phyloP scores from a whole-genome alignment of 805 yeast species.

The Nakazawaea laoshanensis region DNA sequence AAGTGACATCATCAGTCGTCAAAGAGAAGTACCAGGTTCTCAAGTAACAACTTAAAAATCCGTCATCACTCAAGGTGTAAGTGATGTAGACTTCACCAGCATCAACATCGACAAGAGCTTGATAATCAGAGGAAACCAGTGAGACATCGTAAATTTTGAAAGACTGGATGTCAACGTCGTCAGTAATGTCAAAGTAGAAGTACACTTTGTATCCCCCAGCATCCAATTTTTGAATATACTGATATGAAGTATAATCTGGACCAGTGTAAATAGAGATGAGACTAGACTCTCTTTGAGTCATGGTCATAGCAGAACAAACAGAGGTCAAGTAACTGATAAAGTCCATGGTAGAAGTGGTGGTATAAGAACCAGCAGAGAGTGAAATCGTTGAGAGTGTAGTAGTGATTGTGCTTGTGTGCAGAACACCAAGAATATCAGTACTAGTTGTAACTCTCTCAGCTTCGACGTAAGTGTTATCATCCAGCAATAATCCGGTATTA shows the following conservation, averaged over 20 bases:
- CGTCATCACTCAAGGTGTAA: not conserved
- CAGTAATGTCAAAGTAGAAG: conserved; percentile 3
- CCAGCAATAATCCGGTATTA: no score
- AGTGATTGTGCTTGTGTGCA: not conserved
- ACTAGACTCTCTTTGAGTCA: conserved; percentile 1
- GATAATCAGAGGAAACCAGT: not conserved
- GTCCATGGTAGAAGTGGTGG: not conserved
- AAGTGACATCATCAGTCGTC: not conserved
- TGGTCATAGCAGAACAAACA: conserved; percentile 1
- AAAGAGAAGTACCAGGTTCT: conserved; percentile 3
- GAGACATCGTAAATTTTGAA: conserved; percentile 4
- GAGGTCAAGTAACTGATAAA: not conserved
- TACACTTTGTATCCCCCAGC: conserved; percentile 1
- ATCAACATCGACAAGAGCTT: conserved; percentile 1
- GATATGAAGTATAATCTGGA: conserved; percentile 1
- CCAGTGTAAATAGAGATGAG: conserved; percentile 3
- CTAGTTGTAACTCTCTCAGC: not conserved
- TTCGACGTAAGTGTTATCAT: not conserved
- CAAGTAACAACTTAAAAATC: conserved; percentile 2
- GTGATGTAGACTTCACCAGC: not conserved
- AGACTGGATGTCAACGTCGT: not conserved
- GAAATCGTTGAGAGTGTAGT: not conserved
- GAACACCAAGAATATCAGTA: not conserved
- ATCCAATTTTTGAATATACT: conserved; percentile 1
- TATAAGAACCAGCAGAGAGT: not conserved